Evolutionary conservation across 139 green algal genomes (phyloP).

Genomic region (Coelastrella sp.): DNA sequence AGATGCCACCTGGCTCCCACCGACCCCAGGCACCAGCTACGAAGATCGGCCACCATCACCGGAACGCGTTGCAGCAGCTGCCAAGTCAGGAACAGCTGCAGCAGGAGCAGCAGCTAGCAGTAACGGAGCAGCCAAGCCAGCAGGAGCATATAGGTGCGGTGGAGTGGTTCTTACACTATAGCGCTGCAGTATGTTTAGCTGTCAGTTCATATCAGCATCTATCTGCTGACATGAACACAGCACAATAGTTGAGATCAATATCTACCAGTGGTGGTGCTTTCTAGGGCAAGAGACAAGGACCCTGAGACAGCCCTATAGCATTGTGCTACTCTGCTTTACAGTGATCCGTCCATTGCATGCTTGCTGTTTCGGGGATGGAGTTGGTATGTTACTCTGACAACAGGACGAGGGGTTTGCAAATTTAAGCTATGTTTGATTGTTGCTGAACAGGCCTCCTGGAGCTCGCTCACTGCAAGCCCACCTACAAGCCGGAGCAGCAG

Average conservation of each 20-base stretch:
- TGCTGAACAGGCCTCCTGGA: conserved; percentile 20
- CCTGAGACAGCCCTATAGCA: too few species aligned
- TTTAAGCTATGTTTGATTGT: not conserved
- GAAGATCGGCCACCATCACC: conserved; percentile 78
- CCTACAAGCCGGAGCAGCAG: conserved; percentile 26
- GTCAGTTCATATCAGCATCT: not conserved
- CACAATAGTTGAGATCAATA: too few species aligned
- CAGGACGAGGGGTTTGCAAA: not conserved
- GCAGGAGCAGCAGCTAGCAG: conserved; percentile 3
- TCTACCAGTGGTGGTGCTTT: too few species aligned
- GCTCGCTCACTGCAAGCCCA: conserved; percentile 28
- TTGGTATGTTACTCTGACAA: too few species aligned
- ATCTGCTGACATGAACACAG: too few species aligned
- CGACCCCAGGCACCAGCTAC: conserved; percentile 51
- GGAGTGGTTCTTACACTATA: not conserved
- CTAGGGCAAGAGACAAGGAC: too few species aligned
- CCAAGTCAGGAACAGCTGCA: conserved; percentile 15
- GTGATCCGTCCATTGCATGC: too few species aligned
- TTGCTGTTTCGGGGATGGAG: too few species aligned
- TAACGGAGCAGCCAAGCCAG: conserved; percentile 9
- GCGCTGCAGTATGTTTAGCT: not conserved
- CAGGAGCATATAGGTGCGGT: conserved; percentile 48
- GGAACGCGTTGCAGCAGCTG: conserved; percentile 51
- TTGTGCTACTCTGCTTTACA: too few species aligned
- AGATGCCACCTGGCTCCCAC: conserved; percentile 78